A percentile compares a stretch with the other conserved stretches of the same genome.
phyloP scores from a whole-genome alignment of 176 grass and related monocot genomes.

The Luzula sylvatica region DNA sequence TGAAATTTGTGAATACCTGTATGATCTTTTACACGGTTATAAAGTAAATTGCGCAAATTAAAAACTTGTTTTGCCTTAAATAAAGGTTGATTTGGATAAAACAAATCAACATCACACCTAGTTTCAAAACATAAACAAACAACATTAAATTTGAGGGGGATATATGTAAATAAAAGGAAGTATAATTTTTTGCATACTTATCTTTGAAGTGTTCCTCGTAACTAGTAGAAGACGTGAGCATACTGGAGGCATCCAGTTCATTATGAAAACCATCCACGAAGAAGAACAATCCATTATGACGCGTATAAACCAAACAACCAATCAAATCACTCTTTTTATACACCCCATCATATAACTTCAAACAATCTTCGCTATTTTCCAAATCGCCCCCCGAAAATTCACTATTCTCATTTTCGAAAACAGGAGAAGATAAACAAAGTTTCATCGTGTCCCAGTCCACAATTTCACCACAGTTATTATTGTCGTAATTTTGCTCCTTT shows the following conservation, averaged over 20 bases:
- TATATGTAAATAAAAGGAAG: slow-evolving; percentile 9
- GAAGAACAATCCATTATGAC: slow-evolving; percentile 56
- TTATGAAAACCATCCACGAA: slow-evolving; percentile 54
- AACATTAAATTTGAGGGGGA: not conserved
- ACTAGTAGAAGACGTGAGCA: slow-evolving; percentile 28
- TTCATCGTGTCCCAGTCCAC: slow-evolving; percentile 73
- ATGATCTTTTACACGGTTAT: slow-evolving; percentile 46
- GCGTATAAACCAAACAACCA: slow-evolving; percentile 75
- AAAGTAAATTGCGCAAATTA: slow-evolving; percentile 64
- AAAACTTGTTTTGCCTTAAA: slow-evolving; percentile 77
- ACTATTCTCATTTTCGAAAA: slow-evolving; percentile 36
- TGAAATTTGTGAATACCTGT: slow-evolving; percentile 37
- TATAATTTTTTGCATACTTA: slow-evolving; percentile 31
- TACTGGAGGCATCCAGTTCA: slow-evolving; percentile 46
- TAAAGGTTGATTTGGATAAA: slow-evolving; percentile 68
- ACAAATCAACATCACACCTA: slow-evolving; percentile 52
- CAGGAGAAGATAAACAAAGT: slow-evolving; percentile 66
- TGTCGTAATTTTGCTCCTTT: slow-evolving; percentile 39
- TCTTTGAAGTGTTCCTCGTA: slow-evolving; percentile 54
- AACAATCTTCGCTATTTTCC: slow-evolving; percentile 28
- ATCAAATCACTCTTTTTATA: slow-evolving; percentile 57
- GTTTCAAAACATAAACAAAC: slow-evolving; percentile 12
- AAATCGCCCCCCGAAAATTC: slow-evolving; percentile 16
- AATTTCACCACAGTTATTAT: slow-evolving; percentile 24
- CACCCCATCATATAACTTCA: slow-evolving; percentile 52